A percentile compares a stretch with the other conserved stretches of the same genome.
Evolutionary conservation across 805 yeast species (phyloP).

Genomic region (Yarrowia keelungensis): DNA sequence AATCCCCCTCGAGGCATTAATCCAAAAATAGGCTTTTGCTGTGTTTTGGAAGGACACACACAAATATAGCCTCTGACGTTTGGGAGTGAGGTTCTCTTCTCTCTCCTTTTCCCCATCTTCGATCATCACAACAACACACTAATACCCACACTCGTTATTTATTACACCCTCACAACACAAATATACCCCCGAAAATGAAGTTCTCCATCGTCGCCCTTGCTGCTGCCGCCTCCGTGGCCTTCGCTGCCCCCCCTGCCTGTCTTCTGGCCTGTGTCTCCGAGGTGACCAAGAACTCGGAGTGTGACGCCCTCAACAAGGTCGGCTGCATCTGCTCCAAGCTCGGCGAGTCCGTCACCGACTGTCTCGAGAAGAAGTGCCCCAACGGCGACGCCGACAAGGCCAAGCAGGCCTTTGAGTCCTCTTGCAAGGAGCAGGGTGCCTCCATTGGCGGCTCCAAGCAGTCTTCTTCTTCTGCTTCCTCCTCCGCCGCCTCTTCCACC

Average conservation of each 20-base stretch:
- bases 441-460: constrained; percentile 38
- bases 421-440: constrained; percentile 39
- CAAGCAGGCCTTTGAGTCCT: constrained; percentile 58
- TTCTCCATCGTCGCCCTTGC: constrained; percentile 51
- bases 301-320: constrained; percentile 68
- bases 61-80: constrained; percentile 26
- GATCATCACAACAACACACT: constrained; percentile 25
- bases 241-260: constrained; percentile 90
- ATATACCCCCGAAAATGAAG: constrained; percentile 40
- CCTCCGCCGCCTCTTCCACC: constrained; percentile 44
- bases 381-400: constrained; percentile 66
- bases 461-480: constrained; percentile 42
- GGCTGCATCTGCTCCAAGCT: constrained; percentile 72
- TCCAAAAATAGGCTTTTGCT: constrained; percentile 25
- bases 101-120: constrained; percentile 24
- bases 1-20: constrained; percentile 30
- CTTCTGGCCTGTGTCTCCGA: constrained; percentile 84
- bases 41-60: constrained; percentile 20
- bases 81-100: neutral
- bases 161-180: constrained; percentile 2
- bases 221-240: constrained; percentile 55
- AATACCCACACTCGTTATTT: constrained; percentile 38
- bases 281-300: constrained; percentile 62
- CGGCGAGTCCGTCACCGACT: constrained; percentile 59
- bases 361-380: constrained; percentile 77